A percentile compares a stretch with the other conserved stretches of the same genome.
Conservation (phyloP, 148 eudicot genomes). For the Cornus florida region DNA sequence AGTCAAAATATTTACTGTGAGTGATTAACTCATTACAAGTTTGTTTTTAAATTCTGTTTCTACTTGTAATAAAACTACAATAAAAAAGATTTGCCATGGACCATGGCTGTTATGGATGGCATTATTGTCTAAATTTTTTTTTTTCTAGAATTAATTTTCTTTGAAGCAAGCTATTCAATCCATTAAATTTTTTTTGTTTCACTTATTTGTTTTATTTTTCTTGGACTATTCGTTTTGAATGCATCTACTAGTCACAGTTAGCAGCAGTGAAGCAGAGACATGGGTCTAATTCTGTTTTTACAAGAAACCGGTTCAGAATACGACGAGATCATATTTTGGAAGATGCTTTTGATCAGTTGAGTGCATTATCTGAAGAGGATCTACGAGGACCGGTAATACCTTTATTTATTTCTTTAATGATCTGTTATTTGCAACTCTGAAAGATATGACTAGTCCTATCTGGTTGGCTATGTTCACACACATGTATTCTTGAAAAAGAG, state of each 20-base stretch:
- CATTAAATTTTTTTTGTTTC: not conserved
- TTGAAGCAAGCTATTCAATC: not conserved
- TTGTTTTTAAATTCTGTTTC: not conserved
- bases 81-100: not conserved
- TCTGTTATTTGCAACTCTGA: slow-evolving; percentile 7
- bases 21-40: slow-evolving; percentile 28
- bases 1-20: slow-evolving; percentile 86
- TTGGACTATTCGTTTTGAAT: slow-evolving; percentile 7
- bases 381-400: slow-evolving; percentile 75
- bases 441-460: not conserved
- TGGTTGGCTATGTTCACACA: not conserved
- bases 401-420: slow-evolving; percentile 5
- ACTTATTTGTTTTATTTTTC: not conserved
- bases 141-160: not conserved
- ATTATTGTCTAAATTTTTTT: not conserved
- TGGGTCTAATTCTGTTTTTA: slow-evolving; percentile 53
- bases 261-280: slow-evolving; percentile 58
- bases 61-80: not conserved
- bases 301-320: slow-evolving; percentile 75
- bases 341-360: slow-evolving; percentile 87
- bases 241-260: slow-evolving; percentile 60
- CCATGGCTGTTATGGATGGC: not conserved
- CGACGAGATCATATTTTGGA: slow-evolving; percentile 89
- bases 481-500: not conserved
- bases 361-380: slow-evolving; percentile 72